Percentiles rank a stretch among this genome's conserved stretches.
Evolutionary conservation across 148 eudicot species (phyloP).

Genomic region (Heliamphora exappendiculata): DNA sequence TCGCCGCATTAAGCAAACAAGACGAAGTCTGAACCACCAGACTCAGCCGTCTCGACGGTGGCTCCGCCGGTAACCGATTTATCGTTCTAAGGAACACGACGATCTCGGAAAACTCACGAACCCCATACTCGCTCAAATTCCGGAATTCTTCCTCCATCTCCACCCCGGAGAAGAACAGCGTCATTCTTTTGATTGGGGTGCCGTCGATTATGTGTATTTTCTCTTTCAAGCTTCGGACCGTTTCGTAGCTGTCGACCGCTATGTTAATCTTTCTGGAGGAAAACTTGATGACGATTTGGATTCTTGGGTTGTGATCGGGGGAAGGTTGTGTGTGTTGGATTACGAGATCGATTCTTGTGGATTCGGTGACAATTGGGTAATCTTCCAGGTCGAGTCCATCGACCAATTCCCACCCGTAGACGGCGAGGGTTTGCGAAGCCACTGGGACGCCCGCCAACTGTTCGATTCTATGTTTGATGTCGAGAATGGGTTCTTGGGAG

Average conservation of each 20-base stretch:
- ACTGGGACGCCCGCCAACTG: conserved; percentile 41
- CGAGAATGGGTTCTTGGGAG: conserved; percentile 48
- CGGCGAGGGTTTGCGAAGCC: conserved; percentile 48
- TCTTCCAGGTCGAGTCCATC: conserved; percentile 78
- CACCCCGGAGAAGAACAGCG: conserved; percentile 41
- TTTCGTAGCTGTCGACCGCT: conserved; percentile 63
- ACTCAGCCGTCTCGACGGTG: conserved; percentile 45
- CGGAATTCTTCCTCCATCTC: conserved; percentile 76
- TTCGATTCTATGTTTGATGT: conserved; percentile 58
- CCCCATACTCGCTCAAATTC: conserved; percentile 49
- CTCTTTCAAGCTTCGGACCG: conserved; percentile 75
- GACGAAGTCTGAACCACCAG: conserved; percentile 76
- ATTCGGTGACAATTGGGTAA: conserved; percentile 70
- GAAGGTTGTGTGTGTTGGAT: conserved; percentile 15
- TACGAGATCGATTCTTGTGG: conserved; percentile 53
- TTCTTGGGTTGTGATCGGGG: conserved; percentile 6
- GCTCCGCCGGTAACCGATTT: conserved; percentile 42
- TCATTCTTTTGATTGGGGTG: conserved; percentile 75
- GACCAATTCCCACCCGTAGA: conserved; percentile 58
- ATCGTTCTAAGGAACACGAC: conserved; percentile 47
- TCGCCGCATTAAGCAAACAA: conserved; percentile 51
- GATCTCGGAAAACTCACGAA: conserved; percentile 48
- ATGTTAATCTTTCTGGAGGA: conserved; percentile 44
- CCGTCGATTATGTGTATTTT: conserved; percentile 85
- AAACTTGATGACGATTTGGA: conserved; percentile 48